Evolutionary conservation across 495 filamentous ascomycete species (phyloP), one percentile per base, ranked within the genome.

Genomic region (Penicillium ochrochloron): DNA sequence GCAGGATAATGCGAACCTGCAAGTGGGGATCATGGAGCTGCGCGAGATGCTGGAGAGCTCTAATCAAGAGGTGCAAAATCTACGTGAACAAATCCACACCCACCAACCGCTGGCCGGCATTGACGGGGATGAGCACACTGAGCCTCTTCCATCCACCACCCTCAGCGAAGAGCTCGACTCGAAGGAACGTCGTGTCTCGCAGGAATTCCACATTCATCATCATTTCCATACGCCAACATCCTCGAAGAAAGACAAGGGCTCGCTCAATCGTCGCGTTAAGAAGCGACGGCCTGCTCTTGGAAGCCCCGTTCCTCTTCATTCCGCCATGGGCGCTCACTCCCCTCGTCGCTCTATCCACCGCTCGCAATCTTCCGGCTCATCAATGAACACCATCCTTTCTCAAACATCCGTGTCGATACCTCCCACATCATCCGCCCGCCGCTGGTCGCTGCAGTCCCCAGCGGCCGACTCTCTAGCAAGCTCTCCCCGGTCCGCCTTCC

Each of bases 1-100:
- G 39, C 91, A 96, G 70, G 94, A 99, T 72, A 99, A 99, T 71
- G 92, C 92, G 15, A 96, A 93, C 66, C 80, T 99, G 54, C 94
- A 97, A 71, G 83, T 92, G 59, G 93, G 91, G 14, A 94, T 97
- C 54, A 86, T 92, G 60, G 94, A 99, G 75, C 79, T 99, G 37
- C 84, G 94, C 19, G 94, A 97, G 73, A 89, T 97, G 90, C 83
- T 99, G 29, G 85, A 91, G 64, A 93, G 85, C 69, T 96, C 94
- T n/a, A 96, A 97, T 71, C 89, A 96, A 69, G 94, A 97, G 73
- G 93, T 97, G 10, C 90, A 96, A 71, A 86, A 83, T 57, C 79
- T 99, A 46, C 85, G 93, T 31, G 91, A 97, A 66, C 92, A 96
- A 73, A 76, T 97, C n/a, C 66, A 90, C 62, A 84, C 85, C 39